Base-by-base conservation (phyloP, 169 alveolate genomes). In the Cryptosporidium muris region DNA sequence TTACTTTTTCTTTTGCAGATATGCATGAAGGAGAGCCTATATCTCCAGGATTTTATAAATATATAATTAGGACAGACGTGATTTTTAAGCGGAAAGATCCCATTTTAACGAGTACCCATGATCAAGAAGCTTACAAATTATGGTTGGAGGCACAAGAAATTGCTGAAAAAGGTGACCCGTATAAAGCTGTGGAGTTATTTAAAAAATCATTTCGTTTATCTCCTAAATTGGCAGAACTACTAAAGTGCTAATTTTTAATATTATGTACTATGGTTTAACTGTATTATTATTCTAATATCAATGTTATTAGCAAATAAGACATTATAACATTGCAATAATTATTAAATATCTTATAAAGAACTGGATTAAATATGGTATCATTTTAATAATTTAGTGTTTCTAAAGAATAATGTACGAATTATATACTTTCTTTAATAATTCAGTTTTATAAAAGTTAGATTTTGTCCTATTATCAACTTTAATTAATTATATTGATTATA, bases 11-110 rank as follows among this genome's bases (percentile, higher is more conserved):
- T 34, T 47, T 53, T 51, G 8, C 82, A 64, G 90, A 90, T 82
- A 80, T 90, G 91, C 92, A 90, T n/a, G 92, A 90, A 11, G 91
- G 92, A 11, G 65, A 82, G 68, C 90, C 91, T 14, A 6, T 74
- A 45, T 16, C 2, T 11, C 9, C 90, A 63, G 64, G 92, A 65
- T 34, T 49, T 51, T 43, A 54, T 4, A 90, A 90, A 47, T 90
- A 88, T 82, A 88, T 90, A 6, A 74, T 90, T n/a, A 81, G 93
- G 58, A 88, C 91, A 1, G 93, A 90, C 47, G 56, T 90, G 16
- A 51, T 90, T 63, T 90, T 81, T 66, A 51, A 80, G 49, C 81
- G 93, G 43, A 52, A 45, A 16, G 37, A 74, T 38, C 85, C 85
- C 2, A 74, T 74, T 45, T 47, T 74, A 2, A 74, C 85, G 34